phyloP scores from a whole-genome alignment of 2,329 filamentous ascomycete species.

The Paraconiothyrium sp. region DNA sequence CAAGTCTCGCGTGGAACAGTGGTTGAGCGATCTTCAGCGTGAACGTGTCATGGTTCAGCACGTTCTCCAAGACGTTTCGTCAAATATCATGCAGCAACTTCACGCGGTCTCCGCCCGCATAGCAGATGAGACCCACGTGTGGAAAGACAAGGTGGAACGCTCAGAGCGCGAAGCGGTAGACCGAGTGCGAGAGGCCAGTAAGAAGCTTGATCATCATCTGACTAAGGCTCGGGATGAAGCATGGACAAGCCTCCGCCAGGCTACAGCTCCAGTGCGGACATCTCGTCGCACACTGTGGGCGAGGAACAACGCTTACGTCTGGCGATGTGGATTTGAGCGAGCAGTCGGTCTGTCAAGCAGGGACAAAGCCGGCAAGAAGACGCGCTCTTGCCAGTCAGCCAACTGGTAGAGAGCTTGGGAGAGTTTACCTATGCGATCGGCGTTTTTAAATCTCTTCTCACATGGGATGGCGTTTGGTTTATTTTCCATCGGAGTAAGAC shows the following conservation, averaged over 20 bases:
- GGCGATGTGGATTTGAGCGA: slow-evolving; percentile 39
- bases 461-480: slow-evolving; percentile 31
- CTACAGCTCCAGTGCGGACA: slow-evolving; percentile 38
- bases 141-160: slow-evolving; percentile 14
- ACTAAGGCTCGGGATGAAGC: slow-evolving; percentile 28
- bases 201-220: slow-evolving; percentile 23
- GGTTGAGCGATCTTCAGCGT: neutral
- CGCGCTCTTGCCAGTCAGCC: slow-evolving; percentile 32
- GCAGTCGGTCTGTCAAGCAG: slow-evolving; percentile 29
- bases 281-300: slow-evolving; percentile 40
- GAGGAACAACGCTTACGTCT: slow-evolving; percentile 40
- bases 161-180: slow-evolving; percentile 12
- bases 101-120: slow-evolving; percentile 18
- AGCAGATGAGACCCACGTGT: slow-evolving; percentile 17
- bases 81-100: slow-evolving; percentile 24
- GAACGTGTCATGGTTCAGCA: slow-evolving; percentile 33
- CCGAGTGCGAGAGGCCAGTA: slow-evolving; percentile 17
- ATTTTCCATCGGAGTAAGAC: slow-evolving; percentile 14
- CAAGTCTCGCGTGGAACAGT: slow-evolving; percentile 34
- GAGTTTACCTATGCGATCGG: neutral
- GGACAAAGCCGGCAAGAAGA: slow-evolving; percentile 24
- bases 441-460: slow-evolving; percentile 12
- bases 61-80: slow-evolving; percentile 34
- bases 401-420: slow-evolving; percentile 4
- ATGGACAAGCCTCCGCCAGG: slow-evolving; percentile 34